Conservation (phyloP, 345 rosid genomes). For the Gossypium turneri region DNA sequence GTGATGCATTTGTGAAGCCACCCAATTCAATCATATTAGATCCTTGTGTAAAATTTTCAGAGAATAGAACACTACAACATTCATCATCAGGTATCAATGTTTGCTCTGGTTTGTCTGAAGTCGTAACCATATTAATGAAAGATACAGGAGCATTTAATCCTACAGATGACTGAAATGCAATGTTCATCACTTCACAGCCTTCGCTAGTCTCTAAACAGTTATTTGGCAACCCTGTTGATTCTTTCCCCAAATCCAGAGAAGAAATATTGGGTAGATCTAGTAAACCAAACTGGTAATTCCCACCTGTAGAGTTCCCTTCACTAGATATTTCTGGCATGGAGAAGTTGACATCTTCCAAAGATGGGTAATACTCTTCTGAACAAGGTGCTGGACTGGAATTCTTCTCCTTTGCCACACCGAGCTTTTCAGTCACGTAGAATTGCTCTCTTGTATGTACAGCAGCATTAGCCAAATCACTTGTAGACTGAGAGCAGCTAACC, state of each 20-base stretch:
- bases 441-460: slow-evolving; percentile 41
- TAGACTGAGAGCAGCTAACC: slow-evolving; percentile 61
- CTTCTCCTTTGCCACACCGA: slow-evolving; percentile 44
- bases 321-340: slow-evolving; percentile 52
- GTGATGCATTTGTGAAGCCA: slow-evolving; percentile 34
- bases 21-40: slow-evolving; percentile 32
- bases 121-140: slow-evolving; percentile 32
- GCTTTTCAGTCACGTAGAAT: slow-evolving; percentile 43
- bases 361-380: slow-evolving; percentile 51
- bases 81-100: slow-evolving; percentile 79
- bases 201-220: slow-evolving; percentile 38
- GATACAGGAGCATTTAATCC: slow-evolving; percentile 42
- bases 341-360: slow-evolving; percentile 47
- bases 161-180: slow-evolving; percentile 42
- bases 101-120: slow-evolving; percentile 41
- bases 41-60: slow-evolving; percentile 38
- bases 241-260: slow-evolving; percentile 43
- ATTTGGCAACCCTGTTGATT: slow-evolving; percentile 44
- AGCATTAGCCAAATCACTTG: slow-evolving; percentile 45
- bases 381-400: slow-evolving; percentile 54
- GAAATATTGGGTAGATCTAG: slow-evolving; percentile 42
- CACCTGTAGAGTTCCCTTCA: slow-evolving; percentile 44
- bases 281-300: slow-evolving; percentile 46
- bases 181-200: slow-evolving; percentile 37
- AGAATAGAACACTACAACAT: slow-evolving; percentile 72